A percentile compares a stretch with the other conserved stretches of the same genome.
These are phyloP conservation scores for Chondrus crispus DNA, from an alignment of 23 red algal species.

Conservation along the genomic window DNA sequence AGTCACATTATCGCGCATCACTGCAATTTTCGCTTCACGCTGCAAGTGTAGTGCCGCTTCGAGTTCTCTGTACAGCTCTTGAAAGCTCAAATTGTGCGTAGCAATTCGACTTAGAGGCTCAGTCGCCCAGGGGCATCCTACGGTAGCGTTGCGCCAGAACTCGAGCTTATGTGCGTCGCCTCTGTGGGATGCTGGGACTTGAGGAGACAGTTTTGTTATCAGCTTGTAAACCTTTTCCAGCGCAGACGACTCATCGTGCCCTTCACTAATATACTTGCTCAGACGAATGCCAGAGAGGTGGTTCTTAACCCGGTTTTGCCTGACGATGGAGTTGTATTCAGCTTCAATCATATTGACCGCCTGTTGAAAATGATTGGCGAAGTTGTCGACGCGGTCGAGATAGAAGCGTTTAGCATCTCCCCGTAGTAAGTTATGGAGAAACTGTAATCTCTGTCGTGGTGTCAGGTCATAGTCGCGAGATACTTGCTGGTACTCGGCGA, in stretches of 20 bases:
- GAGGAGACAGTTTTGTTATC: background rate
- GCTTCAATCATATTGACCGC: background rate
- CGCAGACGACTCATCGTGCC: background rate
- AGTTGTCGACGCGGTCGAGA: background rate
- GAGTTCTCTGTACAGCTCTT: background rate
- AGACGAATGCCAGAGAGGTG: background rate
- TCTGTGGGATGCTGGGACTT: background rate
- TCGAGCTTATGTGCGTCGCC: conserved; percentile 4
- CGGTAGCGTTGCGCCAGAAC: background rate
- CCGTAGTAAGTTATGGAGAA: background rate
- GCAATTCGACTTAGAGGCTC: background rate
- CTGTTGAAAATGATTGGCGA: background rate
- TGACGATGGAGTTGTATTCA: background rate
- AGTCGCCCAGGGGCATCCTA: background rate
- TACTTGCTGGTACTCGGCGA: background rate
- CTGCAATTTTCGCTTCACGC: background rate
- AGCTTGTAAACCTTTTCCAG: conserved; percentile 12
- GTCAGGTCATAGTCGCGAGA: background rate
- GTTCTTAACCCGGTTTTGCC: conserved; percentile 8
- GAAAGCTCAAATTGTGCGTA: background rate
- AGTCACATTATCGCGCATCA: background rate
- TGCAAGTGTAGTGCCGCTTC: conserved; percentile 1
- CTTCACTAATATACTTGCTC: background rate
- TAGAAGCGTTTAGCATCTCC: background rate
- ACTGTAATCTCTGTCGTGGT: background rate